Conservation (phyloP, 345 rosid genomes). For the Sisymbrium irio region DNA sequence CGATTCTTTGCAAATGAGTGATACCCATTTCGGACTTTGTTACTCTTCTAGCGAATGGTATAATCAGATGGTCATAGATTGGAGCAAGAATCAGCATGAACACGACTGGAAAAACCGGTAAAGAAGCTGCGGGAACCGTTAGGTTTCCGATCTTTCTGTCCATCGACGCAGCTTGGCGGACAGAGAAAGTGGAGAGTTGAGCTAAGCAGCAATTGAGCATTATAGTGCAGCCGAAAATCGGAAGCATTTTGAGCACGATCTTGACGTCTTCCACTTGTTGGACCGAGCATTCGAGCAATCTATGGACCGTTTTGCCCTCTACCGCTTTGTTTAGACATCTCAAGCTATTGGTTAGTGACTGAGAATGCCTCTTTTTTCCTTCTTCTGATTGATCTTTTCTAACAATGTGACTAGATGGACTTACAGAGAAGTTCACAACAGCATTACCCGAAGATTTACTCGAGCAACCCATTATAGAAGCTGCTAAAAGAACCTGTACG, state of each 20-base stretch:
- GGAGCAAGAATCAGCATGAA: conserved; percentile 83
- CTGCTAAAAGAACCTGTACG: conserved; percentile 61
- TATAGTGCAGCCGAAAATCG: conserved; percentile 70
- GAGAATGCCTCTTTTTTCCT: conserved; percentile 12
- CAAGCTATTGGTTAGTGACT: conserved; percentile 40
- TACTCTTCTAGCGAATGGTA: conserved; percentile 58
- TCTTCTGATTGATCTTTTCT: conserved; percentile 15
- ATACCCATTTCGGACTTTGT: conserved; percentile 68
- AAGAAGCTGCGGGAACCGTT: conserved; percentile 74
- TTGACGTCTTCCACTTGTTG: conserved; percentile 72
- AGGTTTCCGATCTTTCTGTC: conserved; percentile 53
- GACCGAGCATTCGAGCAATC: conserved; percentile 47
- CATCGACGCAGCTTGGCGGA: conserved; percentile 81
- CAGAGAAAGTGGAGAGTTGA: conserved; percentile 76
- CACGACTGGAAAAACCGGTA: conserved; percentile 69
- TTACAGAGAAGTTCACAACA: background rate
- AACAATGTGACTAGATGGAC: conserved; percentile 17
- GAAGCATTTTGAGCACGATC: conserved; percentile 57
- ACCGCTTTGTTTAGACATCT: conserved; percentile 49
- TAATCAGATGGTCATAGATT: conserved; percentile 55
- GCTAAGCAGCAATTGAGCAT: conserved; percentile 85
- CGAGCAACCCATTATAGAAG: conserved; percentile 36
- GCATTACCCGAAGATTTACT: conserved; percentile 1
- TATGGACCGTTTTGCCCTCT: conserved; percentile 27
- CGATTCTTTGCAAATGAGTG: conserved; percentile 72